phyloP scores from a whole-genome alignment of 352 stramenopile genomes.

The Phytophthora litchii region DNA sequence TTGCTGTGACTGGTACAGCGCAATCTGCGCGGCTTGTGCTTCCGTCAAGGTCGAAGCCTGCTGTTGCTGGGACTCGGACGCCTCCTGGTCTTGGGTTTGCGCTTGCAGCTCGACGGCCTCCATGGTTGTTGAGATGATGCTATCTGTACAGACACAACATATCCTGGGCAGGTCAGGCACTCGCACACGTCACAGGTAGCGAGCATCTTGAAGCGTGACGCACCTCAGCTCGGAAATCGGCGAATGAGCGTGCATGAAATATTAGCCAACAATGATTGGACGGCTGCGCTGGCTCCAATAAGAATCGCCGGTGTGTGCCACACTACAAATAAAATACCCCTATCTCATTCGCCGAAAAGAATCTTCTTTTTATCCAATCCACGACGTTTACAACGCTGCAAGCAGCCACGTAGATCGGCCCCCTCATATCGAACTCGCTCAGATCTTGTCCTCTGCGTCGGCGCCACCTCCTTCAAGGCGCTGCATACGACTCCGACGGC shows the following conservation, averaged over 20 bases:
- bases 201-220: slow-evolving; percentile 13
- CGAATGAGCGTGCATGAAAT: slow-evolving; percentile 18
- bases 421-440: slow-evolving; percentile 15
- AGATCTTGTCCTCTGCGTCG: slow-evolving; percentile 12
- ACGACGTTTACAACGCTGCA: background rate
- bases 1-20: slow-evolving; percentile 80
- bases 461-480: background rate
- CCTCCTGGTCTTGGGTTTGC: slow-evolving; percentile 11
- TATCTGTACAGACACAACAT: slow-evolving; percentile 1
- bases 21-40: slow-evolving; percentile 54
- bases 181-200: slow-evolving; percentile 8
- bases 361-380: slow-evolving; percentile 20
- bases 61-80: slow-evolving; percentile 21
- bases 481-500: slow-evolving; percentile 1
- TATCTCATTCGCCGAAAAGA: slow-evolving; percentile 12
- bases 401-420: slow-evolving; percentile 24
- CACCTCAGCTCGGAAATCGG: slow-evolving; percentile 15
- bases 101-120: slow-evolving; percentile 46
- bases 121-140: background rate
- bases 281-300: slow-evolving; percentile 29
- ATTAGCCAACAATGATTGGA: slow-evolving; percentile 23
- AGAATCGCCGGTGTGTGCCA: slow-evolving; percentile 18
- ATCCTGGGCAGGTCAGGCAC: background rate
- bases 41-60: slow-evolving; percentile 21
- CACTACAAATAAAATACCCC: background rate